Conservation (phyloP, 1,139 yeast species). For the Yarrowia galli region DNA sequence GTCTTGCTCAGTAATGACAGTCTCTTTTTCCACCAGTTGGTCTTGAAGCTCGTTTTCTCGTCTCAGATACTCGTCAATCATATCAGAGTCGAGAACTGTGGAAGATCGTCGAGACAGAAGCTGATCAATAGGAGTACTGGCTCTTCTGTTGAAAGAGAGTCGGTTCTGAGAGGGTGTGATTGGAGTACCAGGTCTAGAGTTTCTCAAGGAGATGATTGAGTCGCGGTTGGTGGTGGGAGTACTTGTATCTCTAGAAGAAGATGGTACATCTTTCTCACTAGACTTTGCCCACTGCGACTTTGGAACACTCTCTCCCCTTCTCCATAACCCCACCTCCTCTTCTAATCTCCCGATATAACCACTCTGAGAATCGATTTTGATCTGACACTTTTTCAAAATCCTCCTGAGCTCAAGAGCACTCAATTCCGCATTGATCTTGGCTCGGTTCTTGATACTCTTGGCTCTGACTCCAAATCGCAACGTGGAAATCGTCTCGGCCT, state of each 20-base stretch:
- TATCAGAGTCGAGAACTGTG: slow-evolving; percentile 36
- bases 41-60: slow-evolving; percentile 52
- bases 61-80: slow-evolving; percentile 47
- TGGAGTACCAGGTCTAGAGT: slow-evolving; percentile 5
- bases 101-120: slow-evolving; percentile 20
- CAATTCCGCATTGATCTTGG: slow-evolving; percentile 73
- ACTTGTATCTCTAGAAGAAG: too few species aligned
- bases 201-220: neutral
- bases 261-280: too few species aligned
- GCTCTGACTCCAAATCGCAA: slow-evolving; percentile 83
- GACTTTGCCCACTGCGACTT: slow-evolving; percentile 52
- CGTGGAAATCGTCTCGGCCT: slow-evolving; percentile 75
- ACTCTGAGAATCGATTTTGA: slow-evolving; percentile 55
- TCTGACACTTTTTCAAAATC: slow-evolving; percentile 59
- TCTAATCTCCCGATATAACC: slow-evolving; percentile 60
- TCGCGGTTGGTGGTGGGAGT: slow-evolving; percentile 42
- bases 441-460: slow-evolving; percentile 70
- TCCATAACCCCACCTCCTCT: slow-evolving; percentile 58
- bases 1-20: slow-evolving; percentile 46
- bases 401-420: slow-evolving; percentile 63
- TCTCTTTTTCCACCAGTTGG: slow-evolving; percentile 49
- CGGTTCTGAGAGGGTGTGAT: slow-evolving; percentile 1
- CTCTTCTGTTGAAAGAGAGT: slow-evolving; percentile 3
- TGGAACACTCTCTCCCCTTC: slow-evolving; percentile 56
- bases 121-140: slow-evolving; percentile 27